phyloP scores from a whole-genome alignment of 371 early-diverging fungal species.

The Conidiobolus incongruus region DNA sequence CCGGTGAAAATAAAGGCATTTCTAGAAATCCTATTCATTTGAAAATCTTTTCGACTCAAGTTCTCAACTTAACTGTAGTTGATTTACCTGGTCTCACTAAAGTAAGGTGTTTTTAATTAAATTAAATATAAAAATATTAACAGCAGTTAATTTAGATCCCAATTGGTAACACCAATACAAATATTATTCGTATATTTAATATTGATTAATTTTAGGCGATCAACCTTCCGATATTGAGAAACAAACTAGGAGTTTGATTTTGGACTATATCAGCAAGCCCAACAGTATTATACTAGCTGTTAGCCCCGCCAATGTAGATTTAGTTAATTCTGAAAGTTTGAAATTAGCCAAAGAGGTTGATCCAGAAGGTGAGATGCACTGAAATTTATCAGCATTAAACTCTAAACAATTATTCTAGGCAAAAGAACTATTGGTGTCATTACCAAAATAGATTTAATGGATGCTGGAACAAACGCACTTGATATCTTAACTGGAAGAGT shows the following conservation, averaged over 20 bases:
- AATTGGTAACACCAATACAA: slow-evolving; percentile 11
- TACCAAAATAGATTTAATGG: slow-evolving; percentile 92
- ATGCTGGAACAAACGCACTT: slow-evolving; percentile 74
- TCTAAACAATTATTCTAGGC: slow-evolving; percentile 8
- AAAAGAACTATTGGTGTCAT: slow-evolving; percentile 78
- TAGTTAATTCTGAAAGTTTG: slow-evolving; percentile 84
- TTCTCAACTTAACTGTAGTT: slow-evolving; percentile 77
- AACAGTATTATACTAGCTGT: slow-evolving; percentile 92
- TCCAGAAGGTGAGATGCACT: slow-evolving; percentile 27
- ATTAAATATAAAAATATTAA: background rate
- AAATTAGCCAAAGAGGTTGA: slow-evolving; percentile 83
- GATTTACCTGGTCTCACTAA: slow-evolving; percentile 89
- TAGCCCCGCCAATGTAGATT: slow-evolving; percentile 75
- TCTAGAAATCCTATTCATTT: slow-evolving; percentile 70
- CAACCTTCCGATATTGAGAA: slow-evolving; percentile 78
- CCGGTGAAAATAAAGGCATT: slow-evolving; percentile 74
- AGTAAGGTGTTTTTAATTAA: slow-evolving; percentile 12
- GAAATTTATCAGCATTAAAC: background rate
- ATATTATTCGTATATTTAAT: background rate
- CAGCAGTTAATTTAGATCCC: slow-evolving; percentile 12
- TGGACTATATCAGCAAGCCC: slow-evolving; percentile 67
- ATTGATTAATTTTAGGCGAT: slow-evolving; percentile 27
- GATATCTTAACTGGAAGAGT: slow-evolving; percentile 67
- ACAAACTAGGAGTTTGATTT: slow-evolving; percentile 59
- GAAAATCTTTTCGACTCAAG: slow-evolving; percentile 61